phyloP scores from a whole-genome alignment of 148 eudicot genomes.

The Agrostemma githago region DNA sequence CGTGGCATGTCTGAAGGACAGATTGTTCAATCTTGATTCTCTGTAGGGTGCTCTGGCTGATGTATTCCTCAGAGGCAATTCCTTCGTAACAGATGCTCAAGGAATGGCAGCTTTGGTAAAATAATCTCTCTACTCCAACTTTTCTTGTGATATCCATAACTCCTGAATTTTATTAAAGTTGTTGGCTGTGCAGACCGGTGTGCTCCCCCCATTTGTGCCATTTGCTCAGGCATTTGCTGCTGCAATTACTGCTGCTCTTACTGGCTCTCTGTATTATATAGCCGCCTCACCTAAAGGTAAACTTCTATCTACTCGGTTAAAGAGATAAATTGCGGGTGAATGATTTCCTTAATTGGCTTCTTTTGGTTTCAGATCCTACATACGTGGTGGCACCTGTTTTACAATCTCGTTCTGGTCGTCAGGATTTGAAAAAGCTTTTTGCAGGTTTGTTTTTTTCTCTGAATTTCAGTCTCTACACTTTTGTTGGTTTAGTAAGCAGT shows the following conservation, averaged over 20 bases:
- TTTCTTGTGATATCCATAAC: not conserved
- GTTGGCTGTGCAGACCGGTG: conserved; percentile 52
- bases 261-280: conserved; percentile 84
- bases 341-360: not conserved
- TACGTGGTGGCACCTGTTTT: conserved; percentile 88
- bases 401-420: conserved; percentile 64
- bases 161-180: not conserved
- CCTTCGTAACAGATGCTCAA: conserved; percentile 60
- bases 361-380: conserved; percentile 70
- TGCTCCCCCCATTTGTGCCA: conserved; percentile 91
- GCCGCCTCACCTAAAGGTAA: conserved; percentile 98
- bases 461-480: not conserved
- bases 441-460: conserved; percentile 46
- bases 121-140: not conserved
- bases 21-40: not conserved
- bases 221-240: conserved; percentile 99
- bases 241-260: conserved; percentile 89
- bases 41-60: conserved; percentile 87
- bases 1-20: not conserved
- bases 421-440: conserved; percentile 83
- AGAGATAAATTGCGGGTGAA: not conserved
- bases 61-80: conserved; percentile 64
- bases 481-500: not conserved
- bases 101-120: conserved; percentile 92
- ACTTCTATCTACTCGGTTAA: not conserved